These are phyloP conservation scores for Cenchrus fungigraminus DNA, from an alignment of 176 grass and related monocot species.

Conservation along the genomic window DNA sequence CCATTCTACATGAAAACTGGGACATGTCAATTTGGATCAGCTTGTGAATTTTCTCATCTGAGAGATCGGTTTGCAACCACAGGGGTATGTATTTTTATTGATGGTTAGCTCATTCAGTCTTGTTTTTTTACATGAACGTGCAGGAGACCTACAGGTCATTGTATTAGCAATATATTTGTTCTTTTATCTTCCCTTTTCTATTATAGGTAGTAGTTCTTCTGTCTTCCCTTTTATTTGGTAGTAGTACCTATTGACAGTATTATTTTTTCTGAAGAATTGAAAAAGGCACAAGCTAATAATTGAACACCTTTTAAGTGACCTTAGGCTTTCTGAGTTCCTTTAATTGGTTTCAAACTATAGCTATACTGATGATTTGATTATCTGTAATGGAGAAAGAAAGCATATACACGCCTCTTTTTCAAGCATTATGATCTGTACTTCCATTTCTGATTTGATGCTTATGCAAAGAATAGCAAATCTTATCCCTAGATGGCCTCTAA, in stretches of 20 bases:
- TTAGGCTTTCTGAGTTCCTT: background rate
- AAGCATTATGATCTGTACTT: background rate
- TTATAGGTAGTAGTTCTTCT: background rate
- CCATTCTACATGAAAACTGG: conserved; percentile 48
- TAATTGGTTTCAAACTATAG: background rate
- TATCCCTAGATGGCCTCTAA: background rate
- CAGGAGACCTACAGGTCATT: background rate
- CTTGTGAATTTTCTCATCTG: conserved; percentile 49
- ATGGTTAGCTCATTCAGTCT: background rate
- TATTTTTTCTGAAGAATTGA: background rate
- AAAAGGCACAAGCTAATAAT: background rate
- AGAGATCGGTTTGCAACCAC: conserved; percentile 9
- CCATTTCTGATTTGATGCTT: background rate
- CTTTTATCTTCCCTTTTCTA: background rate
- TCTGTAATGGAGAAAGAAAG: background rate
- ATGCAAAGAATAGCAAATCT: conserved; percentile 12
- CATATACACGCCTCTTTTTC: background rate
- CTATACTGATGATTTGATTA: conserved; percentile 16
- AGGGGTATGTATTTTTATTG: conserved; percentile 39
- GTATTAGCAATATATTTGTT: background rate
- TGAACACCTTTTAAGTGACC: background rate
- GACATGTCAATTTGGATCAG: conserved; percentile 50
- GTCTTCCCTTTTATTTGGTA: background rate
- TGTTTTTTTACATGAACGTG: background rate
- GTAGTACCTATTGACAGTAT: background rate